phyloP scores from a whole-genome alignment of 176 grass and related monocot species.

The Microstegium vimineum region DNA sequence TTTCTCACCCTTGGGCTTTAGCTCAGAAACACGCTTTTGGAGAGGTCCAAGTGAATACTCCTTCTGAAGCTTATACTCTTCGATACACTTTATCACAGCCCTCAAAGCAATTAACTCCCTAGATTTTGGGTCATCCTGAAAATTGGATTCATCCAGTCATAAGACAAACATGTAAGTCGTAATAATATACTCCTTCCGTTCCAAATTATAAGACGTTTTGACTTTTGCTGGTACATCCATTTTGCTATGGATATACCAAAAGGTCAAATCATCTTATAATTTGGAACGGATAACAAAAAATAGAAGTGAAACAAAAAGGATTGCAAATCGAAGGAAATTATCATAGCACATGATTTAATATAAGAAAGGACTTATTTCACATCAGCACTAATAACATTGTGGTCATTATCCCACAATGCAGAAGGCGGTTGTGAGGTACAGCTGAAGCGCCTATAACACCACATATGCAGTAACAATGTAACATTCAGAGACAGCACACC shows the following conservation, averaged over 20 bases:
- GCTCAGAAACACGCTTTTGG: conserved; percentile 54
- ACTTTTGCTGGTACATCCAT: too few species aligned
- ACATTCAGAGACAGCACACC: not conserved
- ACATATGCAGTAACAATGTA: not conserved
- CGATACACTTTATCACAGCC: conserved; percentile 57
- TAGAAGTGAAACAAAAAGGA: not conserved
- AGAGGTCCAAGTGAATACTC: conserved; percentile 69
- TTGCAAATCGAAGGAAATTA: not conserved
- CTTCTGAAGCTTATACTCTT: conserved; percentile 79
- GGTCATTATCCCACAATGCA: not conserved
- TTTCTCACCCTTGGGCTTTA: conserved; percentile 64
- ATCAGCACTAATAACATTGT: not conserved
- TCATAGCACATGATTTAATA: not conserved
- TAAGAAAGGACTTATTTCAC: not conserved
- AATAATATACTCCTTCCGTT: too few species aligned
- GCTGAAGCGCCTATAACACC: not conserved
- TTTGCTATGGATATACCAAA: too few species aligned
- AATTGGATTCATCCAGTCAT: not conserved
- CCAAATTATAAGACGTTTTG: too few species aligned
- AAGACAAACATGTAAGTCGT: conserved; percentile 8
- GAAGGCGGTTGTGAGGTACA: not conserved
- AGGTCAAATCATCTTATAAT: too few species aligned
- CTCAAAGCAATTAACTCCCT: conserved; percentile 54
- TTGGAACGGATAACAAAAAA: not conserved
- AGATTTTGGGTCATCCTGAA: conserved; percentile 52